Conservation (phyloP, 1,284 basidiomycete genomes). For the Ganoderma multipileum region DNA sequence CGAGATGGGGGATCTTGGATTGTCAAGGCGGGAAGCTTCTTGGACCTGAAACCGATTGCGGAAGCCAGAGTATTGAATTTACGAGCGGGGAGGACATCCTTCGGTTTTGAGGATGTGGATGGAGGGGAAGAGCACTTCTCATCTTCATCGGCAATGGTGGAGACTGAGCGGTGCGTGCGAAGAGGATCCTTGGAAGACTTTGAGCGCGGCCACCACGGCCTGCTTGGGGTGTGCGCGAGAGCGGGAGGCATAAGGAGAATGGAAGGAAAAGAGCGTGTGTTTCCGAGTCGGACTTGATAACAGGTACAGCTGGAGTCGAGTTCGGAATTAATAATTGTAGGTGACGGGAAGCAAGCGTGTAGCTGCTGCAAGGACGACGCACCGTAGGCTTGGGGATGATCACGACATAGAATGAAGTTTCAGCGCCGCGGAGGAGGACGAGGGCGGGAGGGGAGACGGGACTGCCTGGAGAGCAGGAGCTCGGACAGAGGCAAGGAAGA, state of each 20-base stretch:
- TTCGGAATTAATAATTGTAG: conserved; percentile 26
- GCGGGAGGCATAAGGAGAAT: conserved; percentile 37
- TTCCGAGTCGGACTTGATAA: conserved; percentile 31
- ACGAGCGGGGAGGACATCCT: conserved; percentile 39
- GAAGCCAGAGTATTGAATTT: conserved; percentile 62
- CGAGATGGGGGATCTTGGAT: conserved; percentile 55
- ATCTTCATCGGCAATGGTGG: conserved; percentile 30
- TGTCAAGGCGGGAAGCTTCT: conserved; percentile 58
- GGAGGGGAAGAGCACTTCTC: conserved; percentile 31
- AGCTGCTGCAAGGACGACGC: conserved; percentile 18
- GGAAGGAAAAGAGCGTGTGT: conserved; percentile 38
- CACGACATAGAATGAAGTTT: conserved; percentile 21
- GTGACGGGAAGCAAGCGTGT: conserved; percentile 8
- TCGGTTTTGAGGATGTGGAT: conserved; percentile 30
- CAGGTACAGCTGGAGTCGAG: conserved; percentile 29
- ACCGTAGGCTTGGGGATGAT: conserved; percentile 11
- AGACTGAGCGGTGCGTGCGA: conserved; percentile 29
- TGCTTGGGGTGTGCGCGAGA: conserved; percentile 30
- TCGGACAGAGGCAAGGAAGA: conserved; percentile 7
- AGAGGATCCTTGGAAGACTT: conserved; percentile 39
- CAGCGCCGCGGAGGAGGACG: not conserved
- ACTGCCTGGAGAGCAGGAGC: not conserved
- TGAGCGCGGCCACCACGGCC: conserved; percentile 46
- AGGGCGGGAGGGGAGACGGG: not conserved
- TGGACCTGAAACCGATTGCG: conserved; percentile 68